Conservation (phyloP, 176 grass and related monocot genomes). For the Alopecurus myosuroides region DNA sequence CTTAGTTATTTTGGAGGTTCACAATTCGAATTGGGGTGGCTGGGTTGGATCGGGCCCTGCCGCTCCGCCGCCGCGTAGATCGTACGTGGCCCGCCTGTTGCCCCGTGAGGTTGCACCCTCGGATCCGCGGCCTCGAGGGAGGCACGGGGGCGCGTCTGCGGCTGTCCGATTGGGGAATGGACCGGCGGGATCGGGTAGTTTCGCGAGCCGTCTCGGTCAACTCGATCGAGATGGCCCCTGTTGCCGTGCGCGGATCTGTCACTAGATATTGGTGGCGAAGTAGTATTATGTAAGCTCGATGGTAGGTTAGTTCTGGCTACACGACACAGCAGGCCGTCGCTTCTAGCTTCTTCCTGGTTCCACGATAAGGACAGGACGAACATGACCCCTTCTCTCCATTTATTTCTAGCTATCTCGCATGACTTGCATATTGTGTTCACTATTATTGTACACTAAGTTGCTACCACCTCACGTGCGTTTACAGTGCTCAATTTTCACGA, state of each 20-base stretch:
- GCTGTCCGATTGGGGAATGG: constrained; percentile 6
- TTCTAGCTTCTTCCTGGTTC: not conserved
- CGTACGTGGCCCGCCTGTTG: not conserved
- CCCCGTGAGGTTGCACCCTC: not conserved
- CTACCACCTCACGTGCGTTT: not conserved
- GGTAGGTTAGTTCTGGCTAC: not conserved
- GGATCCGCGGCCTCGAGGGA: not conserved
- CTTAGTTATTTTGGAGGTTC: not conserved
- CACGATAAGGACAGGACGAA: not conserved
- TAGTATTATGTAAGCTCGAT: not conserved
- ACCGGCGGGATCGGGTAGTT: not conserved
- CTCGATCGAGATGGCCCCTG: not conserved
- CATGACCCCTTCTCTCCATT: not conserved
- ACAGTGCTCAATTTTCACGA: not conserved
- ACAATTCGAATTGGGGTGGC: not conserved
- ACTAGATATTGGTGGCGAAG: not conserved
- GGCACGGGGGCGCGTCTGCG: not conserved
- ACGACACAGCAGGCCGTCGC: not conserved
- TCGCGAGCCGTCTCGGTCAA: not conserved
- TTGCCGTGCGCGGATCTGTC: constrained; percentile 26
- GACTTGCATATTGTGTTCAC: not conserved
- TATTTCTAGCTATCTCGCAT: not conserved
- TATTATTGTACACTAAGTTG: not conserved
- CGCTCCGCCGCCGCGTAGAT: constrained; percentile 9
- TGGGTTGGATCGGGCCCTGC: not conserved